Evolutionary conservation across 2,329 filamentous ascomycete species (phyloP).

Genomic region (Malbranchea zuffiana): DNA sequence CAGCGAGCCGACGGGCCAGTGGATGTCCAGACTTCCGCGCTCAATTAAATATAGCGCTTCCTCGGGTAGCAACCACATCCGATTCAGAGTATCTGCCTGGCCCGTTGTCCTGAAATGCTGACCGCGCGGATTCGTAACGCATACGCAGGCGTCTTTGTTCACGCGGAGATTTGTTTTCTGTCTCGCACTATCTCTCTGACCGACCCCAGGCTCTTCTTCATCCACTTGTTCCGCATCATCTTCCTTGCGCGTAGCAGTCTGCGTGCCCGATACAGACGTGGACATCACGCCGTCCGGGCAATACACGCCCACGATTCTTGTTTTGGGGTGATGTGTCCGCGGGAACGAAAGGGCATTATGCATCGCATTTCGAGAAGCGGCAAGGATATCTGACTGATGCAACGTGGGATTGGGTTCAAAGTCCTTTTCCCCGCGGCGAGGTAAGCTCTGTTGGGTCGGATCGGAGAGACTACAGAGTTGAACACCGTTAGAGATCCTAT

Average conservation of each 20-base stretch:
- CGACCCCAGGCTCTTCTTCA: conserved; percentile 6
- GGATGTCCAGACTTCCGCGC: conserved; percentile 72
- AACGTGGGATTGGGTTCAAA: conserved; percentile 87
- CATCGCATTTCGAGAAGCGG: conserved; percentile 76
- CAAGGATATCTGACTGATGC: conserved; percentile 65
- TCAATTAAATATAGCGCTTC: conserved; percentile 86
- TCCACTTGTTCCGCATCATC: conserved; percentile 13
- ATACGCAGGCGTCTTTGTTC: conserved; percentile 40
- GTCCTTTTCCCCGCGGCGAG: conserved; percentile 91
- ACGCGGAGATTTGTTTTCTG: conserved; percentile 16
- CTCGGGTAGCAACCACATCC: conserved; percentile 77
- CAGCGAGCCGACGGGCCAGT: conserved; percentile 53
- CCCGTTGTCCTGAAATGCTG: conserved; percentile 69
- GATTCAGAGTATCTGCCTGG: conserved; percentile 51
- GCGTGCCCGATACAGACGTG: conserved; percentile 11
- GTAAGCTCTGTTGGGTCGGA: conserved; percentile 42
- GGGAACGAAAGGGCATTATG: conserved; percentile 73
- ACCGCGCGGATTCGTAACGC: conserved; percentile 61
- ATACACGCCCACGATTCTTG: conserved; percentile 60
- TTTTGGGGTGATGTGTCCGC: conserved; percentile 58
- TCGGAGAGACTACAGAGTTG: conserved; percentile 26
- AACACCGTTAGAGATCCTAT: too few relatives aligned
- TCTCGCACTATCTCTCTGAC: conserved; percentile 4
- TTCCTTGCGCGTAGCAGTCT: conserved; percentile 15
- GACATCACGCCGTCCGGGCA: conserved; percentile 48